phyloP scores from a whole-genome alignment of 306 rosid species.

The Rubus idaeus region DNA sequence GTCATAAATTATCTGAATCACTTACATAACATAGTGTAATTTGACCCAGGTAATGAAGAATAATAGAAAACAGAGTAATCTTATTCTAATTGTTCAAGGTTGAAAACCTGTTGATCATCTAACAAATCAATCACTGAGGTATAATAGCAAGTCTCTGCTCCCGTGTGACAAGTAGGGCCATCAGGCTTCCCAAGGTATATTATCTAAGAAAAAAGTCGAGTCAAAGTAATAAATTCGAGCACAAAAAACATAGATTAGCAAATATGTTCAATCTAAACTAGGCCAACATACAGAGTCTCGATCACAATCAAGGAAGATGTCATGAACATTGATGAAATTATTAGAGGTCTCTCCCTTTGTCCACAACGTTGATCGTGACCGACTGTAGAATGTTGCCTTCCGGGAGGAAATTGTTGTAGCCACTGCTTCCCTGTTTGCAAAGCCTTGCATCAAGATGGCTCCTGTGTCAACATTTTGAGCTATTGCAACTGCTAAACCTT shows the following conservation, averaged over 20 bases:
- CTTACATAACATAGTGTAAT: slow-evolving; percentile 9
- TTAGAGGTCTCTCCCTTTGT: slow-evolving; percentile 90
- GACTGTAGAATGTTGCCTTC: slow-evolving; percentile 86
- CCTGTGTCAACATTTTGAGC: slow-evolving; percentile 94
- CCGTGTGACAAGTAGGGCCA: slow-evolving; percentile 96
- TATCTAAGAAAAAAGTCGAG: slow-evolving; percentile 48
- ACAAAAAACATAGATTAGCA: neutral
- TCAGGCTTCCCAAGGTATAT: slow-evolving; percentile 92
- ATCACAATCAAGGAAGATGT: slow-evolving; percentile 82
- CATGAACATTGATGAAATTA: slow-evolving; percentile 77
- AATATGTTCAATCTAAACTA: neutral
- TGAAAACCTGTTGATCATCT: slow-evolving; percentile 54
- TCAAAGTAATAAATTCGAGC: slow-evolving; percentile 8
- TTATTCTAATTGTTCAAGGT: slow-evolving; percentile 11
- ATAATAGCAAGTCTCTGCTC: slow-evolving; percentile 82
- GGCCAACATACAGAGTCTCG: slow-evolving; percentile 69
- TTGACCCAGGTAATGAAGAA: neutral
- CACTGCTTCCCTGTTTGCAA: slow-evolving; percentile 79
- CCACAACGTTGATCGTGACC: slow-evolving; percentile 79
- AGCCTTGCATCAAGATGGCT: slow-evolving; percentile 92
- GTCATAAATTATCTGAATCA: slow-evolving; percentile 32
- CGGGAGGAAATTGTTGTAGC: slow-evolving; percentile 50
- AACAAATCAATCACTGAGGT: slow-evolving; percentile 54
- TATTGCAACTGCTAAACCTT: slow-evolving; percentile 83
- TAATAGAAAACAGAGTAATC: neutral